phyloP scores from a whole-genome alignment of 2,329 filamentous ascomycete species.

The Aspergillus sp. region DNA sequence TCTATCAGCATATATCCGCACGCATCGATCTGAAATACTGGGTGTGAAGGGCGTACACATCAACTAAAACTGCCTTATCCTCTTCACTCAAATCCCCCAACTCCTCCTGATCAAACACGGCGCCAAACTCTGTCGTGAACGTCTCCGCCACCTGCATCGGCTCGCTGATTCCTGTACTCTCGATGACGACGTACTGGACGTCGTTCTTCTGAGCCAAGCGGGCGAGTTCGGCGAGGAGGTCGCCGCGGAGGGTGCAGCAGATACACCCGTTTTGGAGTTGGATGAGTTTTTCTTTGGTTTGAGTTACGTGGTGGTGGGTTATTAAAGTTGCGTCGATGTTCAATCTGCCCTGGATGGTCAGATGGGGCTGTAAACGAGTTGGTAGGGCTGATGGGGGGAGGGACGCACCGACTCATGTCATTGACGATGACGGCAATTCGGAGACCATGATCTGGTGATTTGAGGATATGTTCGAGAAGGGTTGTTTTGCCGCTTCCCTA shows the following conservation, averaged over 20 bases:
- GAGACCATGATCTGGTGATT: constrained; percentile 57
- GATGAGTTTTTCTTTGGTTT: constrained; percentile 58
- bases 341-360: constrained; percentile 33
- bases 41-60: constrained; percentile 36
- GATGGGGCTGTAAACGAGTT: no score
- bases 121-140: constrained; percentile 52
- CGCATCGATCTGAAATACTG: constrained; percentile 5
- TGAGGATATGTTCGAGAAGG: constrained; percentile 61
- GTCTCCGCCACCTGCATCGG: constrained; percentile 69
- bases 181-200: constrained; percentile 66
- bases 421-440: constrained; percentile 68
- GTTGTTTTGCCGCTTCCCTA: constrained; percentile 67
- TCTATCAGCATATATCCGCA: constrained; percentile 6
- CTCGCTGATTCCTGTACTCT: constrained; percentile 66
- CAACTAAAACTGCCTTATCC: constrained; percentile 39
- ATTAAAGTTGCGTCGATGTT: constrained; percentile 62
- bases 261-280: constrained; percentile 68
- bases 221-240: constrained; percentile 63
- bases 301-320: constrained; percentile 50
- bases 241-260: constrained; percentile 66
- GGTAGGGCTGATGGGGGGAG: neutral
- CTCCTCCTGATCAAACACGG: constrained; percentile 43
- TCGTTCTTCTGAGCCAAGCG: constrained; percentile 54
- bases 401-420: constrained; percentile 54
- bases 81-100: constrained; percentile 41